phyloP scores from a whole-genome alignment of 2,329 filamentous ascomycete genomes.

The Cadophora gregata region DNA sequence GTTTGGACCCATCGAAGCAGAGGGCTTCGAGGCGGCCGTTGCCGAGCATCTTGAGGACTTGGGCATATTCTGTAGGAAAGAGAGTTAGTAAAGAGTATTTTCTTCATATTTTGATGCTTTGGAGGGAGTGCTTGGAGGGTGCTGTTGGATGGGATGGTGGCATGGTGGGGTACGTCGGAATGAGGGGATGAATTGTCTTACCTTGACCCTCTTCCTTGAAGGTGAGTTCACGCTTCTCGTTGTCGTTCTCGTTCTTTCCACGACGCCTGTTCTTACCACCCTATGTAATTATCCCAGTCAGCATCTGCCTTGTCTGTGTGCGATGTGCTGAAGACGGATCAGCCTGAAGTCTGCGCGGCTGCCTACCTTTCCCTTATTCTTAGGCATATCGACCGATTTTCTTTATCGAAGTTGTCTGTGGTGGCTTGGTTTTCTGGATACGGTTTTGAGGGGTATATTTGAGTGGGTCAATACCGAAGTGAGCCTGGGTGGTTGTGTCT shows the following conservation, averaged over 20 bases:
- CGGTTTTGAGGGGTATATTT: neutral
- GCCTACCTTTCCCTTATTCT: conserved; percentile 98
- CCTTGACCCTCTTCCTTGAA: conserved; percentile 99
- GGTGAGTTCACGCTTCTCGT: conserved; percentile 97
- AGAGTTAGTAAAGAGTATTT: conserved; percentile 30
- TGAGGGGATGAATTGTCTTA: conserved; percentile 44
- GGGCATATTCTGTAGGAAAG: conserved; percentile 68
- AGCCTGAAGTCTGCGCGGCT: neutral
- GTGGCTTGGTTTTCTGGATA: conserved; percentile 7
- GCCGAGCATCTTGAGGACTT: conserved; percentile 94
- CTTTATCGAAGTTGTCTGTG: conserved; percentile 7
- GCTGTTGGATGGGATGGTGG: neutral
- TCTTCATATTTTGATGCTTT: conserved; percentile 42
- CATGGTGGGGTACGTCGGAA: conserved; percentile 8
- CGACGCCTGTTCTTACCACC: conserved; percentile 98
- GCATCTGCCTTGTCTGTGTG: conserved; percentile 23
- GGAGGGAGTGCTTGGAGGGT: neutral
- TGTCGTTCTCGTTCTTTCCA: conserved; percentile 99
- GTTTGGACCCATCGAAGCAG: conserved; percentile 93
- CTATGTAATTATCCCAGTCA: conserved; percentile 54
- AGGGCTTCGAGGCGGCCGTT: conserved; percentile 89
- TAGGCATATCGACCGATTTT: conserved; percentile 73
- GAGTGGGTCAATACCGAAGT: conserved; percentile 7
- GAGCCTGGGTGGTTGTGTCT: conserved; percentile 3
- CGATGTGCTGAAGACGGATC: conserved; percentile 11